These are phyloP conservation scores for Jaltomata sinuosa DNA, from an alignment of 257 asterid genomes.

Conservation along the genomic window DNA sequence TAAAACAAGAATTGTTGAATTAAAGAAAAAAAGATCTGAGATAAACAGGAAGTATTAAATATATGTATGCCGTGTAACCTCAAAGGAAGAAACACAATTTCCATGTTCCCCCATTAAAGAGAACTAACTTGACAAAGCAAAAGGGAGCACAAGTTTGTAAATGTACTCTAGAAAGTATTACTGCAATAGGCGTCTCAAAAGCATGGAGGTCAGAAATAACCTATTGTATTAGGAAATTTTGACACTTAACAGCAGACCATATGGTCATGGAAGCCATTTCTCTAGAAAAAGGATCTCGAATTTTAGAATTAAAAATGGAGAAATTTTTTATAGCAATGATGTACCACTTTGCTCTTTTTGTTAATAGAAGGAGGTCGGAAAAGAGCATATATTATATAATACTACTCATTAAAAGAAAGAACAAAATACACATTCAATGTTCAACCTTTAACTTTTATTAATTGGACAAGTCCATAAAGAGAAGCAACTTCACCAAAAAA, in stretches of 20 bases:
- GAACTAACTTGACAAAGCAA: neutral
- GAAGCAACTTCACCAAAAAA: neutral
- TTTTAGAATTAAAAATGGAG: neutral
- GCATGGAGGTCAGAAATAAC: neutral
- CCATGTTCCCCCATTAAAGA: neutral
- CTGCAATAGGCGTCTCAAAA: neutral
- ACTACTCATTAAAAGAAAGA: neutral
- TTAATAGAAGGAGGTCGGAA: neutral
- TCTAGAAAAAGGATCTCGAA: neutral
- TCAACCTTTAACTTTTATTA: neutral
- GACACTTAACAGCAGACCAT: neutral
- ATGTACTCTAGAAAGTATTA: neutral
- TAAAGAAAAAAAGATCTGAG: neutral
- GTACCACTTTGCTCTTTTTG: neutral
- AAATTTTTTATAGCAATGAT: neutral
- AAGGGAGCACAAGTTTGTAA: neutral
- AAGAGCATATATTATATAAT: neutral
- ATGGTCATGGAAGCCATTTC: neutral
- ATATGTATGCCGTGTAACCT: neutral
- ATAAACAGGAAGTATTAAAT: neutral
- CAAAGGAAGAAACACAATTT: neutral
- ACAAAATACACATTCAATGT: neutral
- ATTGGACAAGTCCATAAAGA: neutral
- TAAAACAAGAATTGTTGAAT: neutral
- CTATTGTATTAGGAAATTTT: neutral